Base-by-base conservation (phyloP, 768 basidiomycete species). In the Termitomyces sp. region DNA sequence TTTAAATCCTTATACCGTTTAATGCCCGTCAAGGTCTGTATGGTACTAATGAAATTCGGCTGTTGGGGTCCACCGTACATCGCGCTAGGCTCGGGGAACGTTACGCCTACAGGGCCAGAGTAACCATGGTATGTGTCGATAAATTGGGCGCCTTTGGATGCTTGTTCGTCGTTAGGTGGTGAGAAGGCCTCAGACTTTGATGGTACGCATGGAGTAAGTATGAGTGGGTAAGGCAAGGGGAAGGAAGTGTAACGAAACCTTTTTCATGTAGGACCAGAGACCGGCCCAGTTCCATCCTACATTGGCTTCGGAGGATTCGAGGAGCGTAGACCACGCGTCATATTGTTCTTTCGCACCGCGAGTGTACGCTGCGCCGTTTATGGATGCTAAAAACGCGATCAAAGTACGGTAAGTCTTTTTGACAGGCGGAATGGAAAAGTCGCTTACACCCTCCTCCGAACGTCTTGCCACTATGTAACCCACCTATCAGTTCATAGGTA, bases 11-110 rank as follows among this genome's bases (percentile, higher is more conserved):
- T 28, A 28, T 28, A 28, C 28, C 28, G 28, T 28, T 28, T 28
- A 28, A 28, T 28, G 28, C 28, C 82, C 4, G 80, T 83, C 13
- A 82, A 65, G 40, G 74, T 74, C 24, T 76, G 73, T 57, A 84
- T 78, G 8, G 83, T 79, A 57, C 77, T 61, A 45, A 81, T 69
- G 68, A 85, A 86, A 13, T 67, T 75, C 3, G 28, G 28, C 62
- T 85, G 83, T 52, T 84, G 81, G 2, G 83, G 81, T 1, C 82
- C 83, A 18, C 83, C 81, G 63, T 81, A 85, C 79, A 85, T 86
- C 3, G 63, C 68, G 67, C 28, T 32, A 12, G 63, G 59, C 11
- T 77, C 79, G 13, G 79, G 81, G 65, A 76, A 81, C 1, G 81
- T 79, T 20, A 83, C 82, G 63, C 83, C 81, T 1, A 87, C 78